Conservation (phyloP, 1,139 yeast genomes). For the Yamadazyma sp. region DNA sequence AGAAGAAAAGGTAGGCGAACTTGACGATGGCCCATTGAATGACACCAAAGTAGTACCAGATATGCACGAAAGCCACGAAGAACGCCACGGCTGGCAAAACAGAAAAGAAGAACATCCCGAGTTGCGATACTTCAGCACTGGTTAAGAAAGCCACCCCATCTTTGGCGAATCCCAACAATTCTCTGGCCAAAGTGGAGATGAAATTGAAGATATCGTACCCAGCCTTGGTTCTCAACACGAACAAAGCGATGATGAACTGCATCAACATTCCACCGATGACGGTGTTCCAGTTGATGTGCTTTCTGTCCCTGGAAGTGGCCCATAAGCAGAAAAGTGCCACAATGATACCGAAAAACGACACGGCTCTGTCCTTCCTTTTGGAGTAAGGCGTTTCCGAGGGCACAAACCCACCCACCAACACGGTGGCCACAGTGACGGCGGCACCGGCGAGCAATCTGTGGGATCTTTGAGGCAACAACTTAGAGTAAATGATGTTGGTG, state of each 20-base stretch:
- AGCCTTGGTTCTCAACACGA: slow-evolving; percentile 59
- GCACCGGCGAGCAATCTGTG: slow-evolving; percentile 50
- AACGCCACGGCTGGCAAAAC: slow-evolving; percentile 65
- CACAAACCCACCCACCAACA: slow-evolving; percentile 56
- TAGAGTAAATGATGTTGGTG: slow-evolving; percentile 39
- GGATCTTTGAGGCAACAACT: slow-evolving; percentile 30
- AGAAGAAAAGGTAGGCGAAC: slow-evolving; percentile 60
- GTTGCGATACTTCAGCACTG: slow-evolving; percentile 34
- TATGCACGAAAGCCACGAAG: slow-evolving; percentile 64
- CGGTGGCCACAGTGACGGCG: slow-evolving; percentile 43
- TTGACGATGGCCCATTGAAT: slow-evolving; percentile 64
- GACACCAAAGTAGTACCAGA: slow-evolving; percentile 60
- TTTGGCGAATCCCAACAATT: slow-evolving; percentile 60
- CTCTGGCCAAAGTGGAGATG: slow-evolving; percentile 59
- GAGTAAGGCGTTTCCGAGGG: slow-evolving; percentile 54
- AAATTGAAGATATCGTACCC: slow-evolving; percentile 68
- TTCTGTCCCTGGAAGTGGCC: slow-evolving; percentile 48
- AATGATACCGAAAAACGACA: slow-evolving; percentile 58
- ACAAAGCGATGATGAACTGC: slow-evolving; percentile 62
- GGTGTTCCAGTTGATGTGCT: slow-evolving; percentile 57
- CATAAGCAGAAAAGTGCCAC: slow-evolving; percentile 50
- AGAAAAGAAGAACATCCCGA: slow-evolving; percentile 55
- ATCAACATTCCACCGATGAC: slow-evolving; percentile 63
- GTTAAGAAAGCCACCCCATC: slow-evolving; percentile 66
- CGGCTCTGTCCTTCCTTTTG: slow-evolving; percentile 52